A percentile compares a stretch with the other conserved stretches of the same genome.
Conservation (phyloP, 2,329 filamentous ascomycete species). For the Talaromyces funiculosus region DNA sequence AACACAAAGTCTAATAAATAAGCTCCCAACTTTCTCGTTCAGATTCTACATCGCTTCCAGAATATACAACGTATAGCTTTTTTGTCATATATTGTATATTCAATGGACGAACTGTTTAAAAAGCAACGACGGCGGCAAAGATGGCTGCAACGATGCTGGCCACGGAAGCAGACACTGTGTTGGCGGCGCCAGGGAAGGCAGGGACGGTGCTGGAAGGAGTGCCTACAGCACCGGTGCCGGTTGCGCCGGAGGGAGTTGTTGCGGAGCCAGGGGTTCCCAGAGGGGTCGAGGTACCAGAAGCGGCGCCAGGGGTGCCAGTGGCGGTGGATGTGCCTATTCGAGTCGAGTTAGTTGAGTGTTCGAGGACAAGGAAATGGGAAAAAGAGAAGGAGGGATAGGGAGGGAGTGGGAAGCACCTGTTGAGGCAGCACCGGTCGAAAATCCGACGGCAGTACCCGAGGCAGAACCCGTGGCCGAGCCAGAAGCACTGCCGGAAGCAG, state of each 20-base stretch:
- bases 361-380: not conserved
- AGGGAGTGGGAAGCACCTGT: not conserved
- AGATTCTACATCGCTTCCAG: not conserved
- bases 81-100: not conserved
- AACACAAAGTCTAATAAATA: not conserved
- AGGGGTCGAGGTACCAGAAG: conserved; percentile 13
- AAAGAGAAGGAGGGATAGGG: not conserved
- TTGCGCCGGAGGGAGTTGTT: not conserved
- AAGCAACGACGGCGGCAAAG: conserved; percentile 12
- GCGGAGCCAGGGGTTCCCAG: conserved; percentile 23
- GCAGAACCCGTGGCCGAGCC: not conserved
- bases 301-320: conserved; percentile 7
- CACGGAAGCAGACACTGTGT: conserved; percentile 16
- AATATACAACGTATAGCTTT: not conserved
- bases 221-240: conserved; percentile 24
- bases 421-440: not conserved
- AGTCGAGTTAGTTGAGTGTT: not conserved
- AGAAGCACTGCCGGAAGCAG: not conserved
- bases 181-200: conserved; percentile 8
- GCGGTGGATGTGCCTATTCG: conserved; percentile 4
- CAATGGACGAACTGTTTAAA: not conserved
- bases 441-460: not conserved
- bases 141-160: conserved; percentile 13
- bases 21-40: not conserved
- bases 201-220: conserved; percentile 5